Conservation (phyloP, 2,329 filamentous ascomycete genomes). For the Akanthomyces muscarius region DNA sequence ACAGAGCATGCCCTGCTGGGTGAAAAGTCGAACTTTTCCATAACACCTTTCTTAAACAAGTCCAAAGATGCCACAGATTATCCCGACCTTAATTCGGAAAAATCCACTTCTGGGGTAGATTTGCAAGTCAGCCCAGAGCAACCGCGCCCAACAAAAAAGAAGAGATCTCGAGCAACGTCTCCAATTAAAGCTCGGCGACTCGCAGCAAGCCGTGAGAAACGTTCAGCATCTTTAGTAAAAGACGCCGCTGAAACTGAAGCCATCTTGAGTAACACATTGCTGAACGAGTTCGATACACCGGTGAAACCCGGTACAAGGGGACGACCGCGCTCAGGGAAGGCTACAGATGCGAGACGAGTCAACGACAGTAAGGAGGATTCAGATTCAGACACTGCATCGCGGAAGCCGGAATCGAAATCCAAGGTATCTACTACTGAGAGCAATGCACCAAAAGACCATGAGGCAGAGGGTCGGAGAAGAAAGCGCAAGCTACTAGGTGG, state of each 20-base stretch:
- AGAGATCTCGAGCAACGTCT: not conserved
- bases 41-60: constrained; percentile 87
- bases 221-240: not conserved
- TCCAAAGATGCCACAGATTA: constrained; percentile 51
- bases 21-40: constrained; percentile 89
- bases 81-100: constrained; percentile 20
- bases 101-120: not conserved
- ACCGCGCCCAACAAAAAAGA: not conserved
- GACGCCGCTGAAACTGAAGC: too few species aligned
- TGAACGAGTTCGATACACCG: not conserved
- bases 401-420: not conserved
- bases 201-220: not conserved
- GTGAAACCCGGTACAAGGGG: not conserved
- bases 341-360: not conserved
- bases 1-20: constrained; percentile 54
- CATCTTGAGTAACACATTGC: not conserved
- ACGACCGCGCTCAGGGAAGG: not conserved
- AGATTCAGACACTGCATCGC: not conserved
- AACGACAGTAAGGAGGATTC: not conserved
- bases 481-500: constrained; percentile 68
- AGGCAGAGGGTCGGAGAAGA: constrained; percentile 49
- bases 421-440: not conserved
- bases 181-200: not conserved
- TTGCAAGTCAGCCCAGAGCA: not conserved
- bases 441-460: constrained; percentile 20